Base-by-base conservation (phyloP, 768 basidiomycete genomes). In the Naematelia encephala region DNA sequence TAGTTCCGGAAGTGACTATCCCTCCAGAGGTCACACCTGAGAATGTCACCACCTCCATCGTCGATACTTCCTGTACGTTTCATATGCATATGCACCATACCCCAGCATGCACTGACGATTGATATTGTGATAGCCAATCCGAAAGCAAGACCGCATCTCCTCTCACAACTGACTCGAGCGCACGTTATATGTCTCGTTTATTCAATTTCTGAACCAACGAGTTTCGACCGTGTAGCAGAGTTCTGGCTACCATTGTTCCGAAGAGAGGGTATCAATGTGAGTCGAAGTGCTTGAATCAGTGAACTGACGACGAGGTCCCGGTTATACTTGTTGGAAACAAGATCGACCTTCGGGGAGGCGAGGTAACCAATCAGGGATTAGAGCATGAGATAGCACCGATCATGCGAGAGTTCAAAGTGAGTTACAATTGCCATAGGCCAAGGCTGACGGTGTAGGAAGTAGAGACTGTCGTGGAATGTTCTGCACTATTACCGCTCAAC, bases 171-270 rank as follows among this genome's bases (percentile, higher is more conserved):
- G 59, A 86, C 91, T 52, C 92, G 96, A 77, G 93, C 94, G 11
- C 93, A 99, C 80, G 94, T 96, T 72, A 97, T 98, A 63, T 94
- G 91, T 74, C 87, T 99, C 59, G 94, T 99, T 46, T 98, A 98
- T 77, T 86, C 90, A 28, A 91, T 98, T 71, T 92, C 97, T 81
- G 91, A 93, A 75, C 88, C 94, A 28, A 87, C 89, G 70, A 92
- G 91, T 13, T 99, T 99, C 78, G 90, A 94, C 79, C 87, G 94
- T 50, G 91, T 99, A 78, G 91, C 94, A n/a, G 87, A 92, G 1
- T 97, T 90, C 73, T 99, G 94, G 94, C 80, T 99, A 57, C 94
- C 94, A 22, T 86, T 91, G 68, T 94, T 99, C 79, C 85, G 93
- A 14, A 86, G 91, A 64, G 83, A 96, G 8, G 94, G 94, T 53